Evolutionary conservation across 345 rosid species (phyloP).

Genomic region (Dimocarpus longan): DNA sequence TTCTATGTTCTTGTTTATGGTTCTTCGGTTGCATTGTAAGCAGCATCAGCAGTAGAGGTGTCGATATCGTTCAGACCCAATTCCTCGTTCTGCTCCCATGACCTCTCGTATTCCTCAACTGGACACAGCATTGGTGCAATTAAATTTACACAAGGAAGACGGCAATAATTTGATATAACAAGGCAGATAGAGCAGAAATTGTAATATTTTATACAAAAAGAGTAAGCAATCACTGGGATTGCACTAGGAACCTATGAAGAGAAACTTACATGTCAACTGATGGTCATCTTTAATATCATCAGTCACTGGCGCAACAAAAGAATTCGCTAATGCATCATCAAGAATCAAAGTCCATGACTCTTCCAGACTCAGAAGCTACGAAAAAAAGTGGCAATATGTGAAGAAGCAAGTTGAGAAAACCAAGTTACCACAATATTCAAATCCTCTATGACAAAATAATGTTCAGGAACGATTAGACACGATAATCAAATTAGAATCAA

Average conservation of each 20-base stretch:
- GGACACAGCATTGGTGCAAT: constrained; percentile 15
- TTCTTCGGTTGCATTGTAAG: constrained; percentile 40
- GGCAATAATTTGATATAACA: too few species aligned
- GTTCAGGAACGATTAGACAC: not conserved
- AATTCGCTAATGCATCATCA: constrained; percentile 90
- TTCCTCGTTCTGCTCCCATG: constrained; percentile 96
- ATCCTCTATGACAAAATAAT: not conserved
- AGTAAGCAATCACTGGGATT: not conserved
- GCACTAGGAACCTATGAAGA: not conserved
- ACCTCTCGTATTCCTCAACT: constrained; percentile 86
- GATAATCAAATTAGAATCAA: not conserved
- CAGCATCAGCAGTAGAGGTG: constrained; percentile 83
- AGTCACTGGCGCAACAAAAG: constrained; percentile 76
- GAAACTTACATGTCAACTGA: constrained; percentile 74
- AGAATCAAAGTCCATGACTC: constrained; percentile 79
- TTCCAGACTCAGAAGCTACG: constrained; percentile 70
- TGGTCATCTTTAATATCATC: constrained; percentile 87
- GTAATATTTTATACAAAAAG: not conserved
- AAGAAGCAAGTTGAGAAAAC: not conserved
- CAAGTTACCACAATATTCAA: not conserved
- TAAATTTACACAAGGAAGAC: not conserved
- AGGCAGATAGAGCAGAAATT: not conserved
- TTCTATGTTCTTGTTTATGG: not conserved
- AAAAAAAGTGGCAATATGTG: not conserved
- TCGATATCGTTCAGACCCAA: constrained; percentile 89